These are phyloP conservation scores for Rhododendron molle DNA, from an alignment of 148 eudicot genomes.

Conservation along the genomic window DNA sequence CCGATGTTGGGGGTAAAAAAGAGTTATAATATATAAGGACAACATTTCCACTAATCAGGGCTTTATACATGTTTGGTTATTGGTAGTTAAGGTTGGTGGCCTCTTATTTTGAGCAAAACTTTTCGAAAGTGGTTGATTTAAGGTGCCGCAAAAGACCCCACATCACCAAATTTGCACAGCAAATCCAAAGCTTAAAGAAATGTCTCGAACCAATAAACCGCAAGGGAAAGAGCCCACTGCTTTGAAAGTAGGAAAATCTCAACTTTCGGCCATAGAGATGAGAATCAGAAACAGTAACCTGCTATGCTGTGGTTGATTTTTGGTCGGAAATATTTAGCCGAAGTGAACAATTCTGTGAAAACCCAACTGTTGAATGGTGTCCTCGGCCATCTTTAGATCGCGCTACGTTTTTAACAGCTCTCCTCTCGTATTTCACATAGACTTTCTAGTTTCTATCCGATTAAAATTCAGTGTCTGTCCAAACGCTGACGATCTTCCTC, in stretches of 20 bases:
- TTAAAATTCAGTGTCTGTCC: too few species aligned
- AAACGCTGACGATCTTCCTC: too few species aligned
- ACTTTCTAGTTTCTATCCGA: too few species aligned
- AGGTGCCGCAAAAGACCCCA: not conserved
- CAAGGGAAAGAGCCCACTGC: not conserved
- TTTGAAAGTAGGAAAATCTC: not conserved
- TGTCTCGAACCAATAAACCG: not conserved
- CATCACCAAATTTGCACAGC: not conserved
- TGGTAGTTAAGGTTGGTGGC: constrained; percentile 1
- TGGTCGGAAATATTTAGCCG: too few species aligned
- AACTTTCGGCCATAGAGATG: not conserved
- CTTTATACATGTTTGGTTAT: not conserved
- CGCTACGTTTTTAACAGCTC: too few species aligned
- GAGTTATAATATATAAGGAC: not conserved
- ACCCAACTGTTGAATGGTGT: too few species aligned
- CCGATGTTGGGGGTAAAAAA: not conserved
- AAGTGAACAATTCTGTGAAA: too few species aligned
- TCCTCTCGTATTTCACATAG: too few species aligned
- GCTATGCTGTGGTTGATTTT: not conserved
- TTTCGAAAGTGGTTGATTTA: not conserved
- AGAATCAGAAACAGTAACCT: not conserved
- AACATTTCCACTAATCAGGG: not conserved
- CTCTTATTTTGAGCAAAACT: not conserved
- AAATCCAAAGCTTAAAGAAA: not conserved
- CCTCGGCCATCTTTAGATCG: too few species aligned